A percentile compares a stretch with the other conserved stretches of the same genome.
These are phyloP conservation scores for Globisporangium nunn DNA, from an alignment of 352 stramenopile species.

Conservation along the genomic window DNA sequence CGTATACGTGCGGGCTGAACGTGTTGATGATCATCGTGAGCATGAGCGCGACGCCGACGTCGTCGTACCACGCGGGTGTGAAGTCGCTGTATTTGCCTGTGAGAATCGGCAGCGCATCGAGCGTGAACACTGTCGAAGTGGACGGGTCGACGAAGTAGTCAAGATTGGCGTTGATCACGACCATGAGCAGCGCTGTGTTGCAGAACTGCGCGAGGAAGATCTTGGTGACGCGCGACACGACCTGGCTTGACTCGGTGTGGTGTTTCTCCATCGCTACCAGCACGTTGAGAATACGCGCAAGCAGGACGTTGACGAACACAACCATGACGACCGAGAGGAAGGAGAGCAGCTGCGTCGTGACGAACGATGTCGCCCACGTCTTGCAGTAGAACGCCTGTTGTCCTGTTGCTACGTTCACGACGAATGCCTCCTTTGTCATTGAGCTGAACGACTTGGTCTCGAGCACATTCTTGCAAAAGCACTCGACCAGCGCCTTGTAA, in stretches of 20 bases:
- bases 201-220: slow-evolving; percentile 77
- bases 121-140: slow-evolving; percentile 10
- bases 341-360: slow-evolving; percentile 60
- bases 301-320: slow-evolving; percentile 58
- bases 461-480: slow-evolving; percentile 66
- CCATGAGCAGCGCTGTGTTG: slow-evolving; percentile 71
- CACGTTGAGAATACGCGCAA: slow-evolving; percentile 56
- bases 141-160: slow-evolving; percentile 45
- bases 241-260: slow-evolving; percentile 63
- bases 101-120: slow-evolving; percentile 41
- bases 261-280: slow-evolving; percentile 74
- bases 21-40: slow-evolving; percentile 83
- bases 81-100: slow-evolving; percentile 79
- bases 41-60: slow-evolving; percentile 74
- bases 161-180: slow-evolving; percentile 78
- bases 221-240: slow-evolving; percentile 71
- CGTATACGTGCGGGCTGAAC: slow-evolving; percentile 57
- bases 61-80: slow-evolving; percentile 65
- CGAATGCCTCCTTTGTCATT: slow-evolving; percentile 57
- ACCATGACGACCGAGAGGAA: slow-evolving; percentile 62
- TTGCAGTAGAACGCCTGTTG: slow-evolving; percentile 46
- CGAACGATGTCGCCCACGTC: slow-evolving; percentile 59
- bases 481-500: slow-evolving; percentile 77
- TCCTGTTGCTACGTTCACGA: slow-evolving; percentile 25
- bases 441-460: slow-evolving; percentile 39